Evolutionary conservation across 768 basidiomycete genomes (phyloP).

Genomic region (Pleurotus tuoliensis): DNA sequence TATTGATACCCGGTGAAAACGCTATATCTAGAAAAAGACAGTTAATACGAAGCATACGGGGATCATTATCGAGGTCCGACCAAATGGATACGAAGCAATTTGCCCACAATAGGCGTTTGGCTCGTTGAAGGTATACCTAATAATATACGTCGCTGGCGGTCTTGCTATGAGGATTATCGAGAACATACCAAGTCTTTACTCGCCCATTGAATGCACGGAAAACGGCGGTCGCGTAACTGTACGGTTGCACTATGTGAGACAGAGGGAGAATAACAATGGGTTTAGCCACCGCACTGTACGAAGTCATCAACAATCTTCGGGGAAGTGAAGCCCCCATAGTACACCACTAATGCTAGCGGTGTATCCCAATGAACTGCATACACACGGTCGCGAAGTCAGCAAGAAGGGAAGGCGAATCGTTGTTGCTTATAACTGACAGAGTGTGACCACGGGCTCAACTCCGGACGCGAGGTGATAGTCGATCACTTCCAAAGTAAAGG

Average conservation of each 20-base stretch:
- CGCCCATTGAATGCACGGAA: conserved; percentile 45
- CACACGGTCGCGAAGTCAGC: background rate
- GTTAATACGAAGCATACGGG: background rate
- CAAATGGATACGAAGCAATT: conserved; percentile 37
- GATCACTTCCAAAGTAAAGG: conserved; percentile 27
- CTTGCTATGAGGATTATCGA: background rate
- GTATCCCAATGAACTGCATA: conserved; percentile 45
- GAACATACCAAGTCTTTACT: conserved; percentile 40
- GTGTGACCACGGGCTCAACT: conserved; percentile 43
- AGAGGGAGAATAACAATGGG: too few relatives aligned
- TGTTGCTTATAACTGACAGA: conserved; percentile 32
- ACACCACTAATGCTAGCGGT: conserved; percentile 41
- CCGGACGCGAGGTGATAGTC: conserved; percentile 38
- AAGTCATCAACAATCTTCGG: conserved; percentile 44
- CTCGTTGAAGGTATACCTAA: conserved; percentile 51
- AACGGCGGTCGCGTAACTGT: conserved; percentile 44
- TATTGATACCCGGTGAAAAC: conserved; percentile 38
- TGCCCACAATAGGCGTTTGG: conserved; percentile 40
- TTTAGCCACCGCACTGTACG: conserved; percentile 29
- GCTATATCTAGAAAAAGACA: conserved; percentile 25
- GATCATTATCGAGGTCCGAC: conserved; percentile 18
- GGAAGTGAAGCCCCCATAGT: conserved; percentile 48
- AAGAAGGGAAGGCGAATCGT: background rate
- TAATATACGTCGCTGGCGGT: background rate
- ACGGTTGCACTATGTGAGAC: background rate